These are phyloP conservation scores for Gymnopilus dilepis DNA, from an alignment of 768 basidiomycete genomes.

Conservation along the genomic window DNA sequence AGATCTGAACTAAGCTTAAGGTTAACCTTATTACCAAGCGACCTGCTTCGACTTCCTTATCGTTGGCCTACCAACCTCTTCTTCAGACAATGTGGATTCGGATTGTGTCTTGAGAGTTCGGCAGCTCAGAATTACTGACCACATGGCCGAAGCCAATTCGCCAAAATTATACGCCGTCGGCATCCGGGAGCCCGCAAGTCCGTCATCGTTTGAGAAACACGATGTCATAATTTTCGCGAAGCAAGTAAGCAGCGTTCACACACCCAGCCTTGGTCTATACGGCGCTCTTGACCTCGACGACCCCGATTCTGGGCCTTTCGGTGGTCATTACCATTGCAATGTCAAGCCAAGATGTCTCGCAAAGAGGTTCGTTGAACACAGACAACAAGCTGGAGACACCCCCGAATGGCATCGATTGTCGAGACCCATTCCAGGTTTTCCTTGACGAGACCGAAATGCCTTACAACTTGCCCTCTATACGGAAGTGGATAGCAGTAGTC, in stretches of 20 bases:
- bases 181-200: background rate
- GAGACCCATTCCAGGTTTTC: slow-evolving; percentile 34
- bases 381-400: background rate
- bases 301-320: too few relatives aligned
- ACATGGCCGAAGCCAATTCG: background rate
- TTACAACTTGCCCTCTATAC: slow-evolving; percentile 40
- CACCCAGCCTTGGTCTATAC: background rate
- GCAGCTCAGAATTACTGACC: too few relatives aligned
- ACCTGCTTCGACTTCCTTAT: too few relatives aligned
- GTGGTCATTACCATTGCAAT: background rate
- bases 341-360: background rate
- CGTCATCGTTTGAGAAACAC: background rate
- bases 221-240: background rate
- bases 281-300: background rate
- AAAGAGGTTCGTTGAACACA: background rate
- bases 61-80: too few relatives aligned
- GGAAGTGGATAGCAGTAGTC: slow-evolving; percentile 55
- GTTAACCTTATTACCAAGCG: too few relatives aligned
- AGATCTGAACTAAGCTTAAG: too few relatives aligned
- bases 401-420: background rate
- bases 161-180: background rate
- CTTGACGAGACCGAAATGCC: slow-evolving; percentile 50
- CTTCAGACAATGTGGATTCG: too few relatives aligned
- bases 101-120: too few relatives aligned
- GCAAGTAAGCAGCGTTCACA: background rate